phyloP scores from a whole-genome alignment of 176 grass and related monocot genomes.

The Eleusine coracana region DNA sequence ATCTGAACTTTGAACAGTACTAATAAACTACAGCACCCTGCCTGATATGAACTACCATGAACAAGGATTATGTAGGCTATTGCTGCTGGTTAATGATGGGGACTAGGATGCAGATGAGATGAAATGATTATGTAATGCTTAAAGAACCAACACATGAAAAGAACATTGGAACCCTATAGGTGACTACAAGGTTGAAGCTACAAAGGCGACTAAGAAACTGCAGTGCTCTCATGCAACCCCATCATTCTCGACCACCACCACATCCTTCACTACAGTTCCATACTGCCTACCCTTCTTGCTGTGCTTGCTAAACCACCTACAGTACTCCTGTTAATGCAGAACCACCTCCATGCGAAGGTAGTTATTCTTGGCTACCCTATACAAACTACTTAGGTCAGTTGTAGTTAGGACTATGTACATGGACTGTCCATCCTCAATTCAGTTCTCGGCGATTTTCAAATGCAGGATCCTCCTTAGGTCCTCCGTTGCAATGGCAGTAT shows the following conservation, averaged over 20 bases:
- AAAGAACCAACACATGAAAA: conserved; percentile 34
- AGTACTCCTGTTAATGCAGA: conserved; percentile 30
- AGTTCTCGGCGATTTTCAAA: conserved; percentile 54
- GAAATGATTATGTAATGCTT: conserved; percentile 36
- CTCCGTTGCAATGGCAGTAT: conserved; percentile 64
- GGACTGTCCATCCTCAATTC: conserved; percentile 5
- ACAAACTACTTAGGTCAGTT: conserved; percentile 46
- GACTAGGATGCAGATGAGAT: conserved; percentile 37
- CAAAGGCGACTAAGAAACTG: conserved; percentile 38
- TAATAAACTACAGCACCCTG: conserved; percentile 25
- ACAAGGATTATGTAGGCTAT: conserved; percentile 35
- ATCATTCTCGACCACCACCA: conserved; percentile 24
- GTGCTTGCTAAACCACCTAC: conserved; percentile 38
- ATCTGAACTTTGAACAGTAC: conserved; percentile 32
- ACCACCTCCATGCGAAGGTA: conserved; percentile 1
- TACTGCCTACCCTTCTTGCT: conserved; percentile 13
- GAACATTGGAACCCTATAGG: not conserved
- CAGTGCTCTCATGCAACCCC: conserved; percentile 15
- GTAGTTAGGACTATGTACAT: conserved; percentile 48
- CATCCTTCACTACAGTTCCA: conserved; percentile 40
- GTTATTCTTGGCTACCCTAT: conserved; percentile 40
- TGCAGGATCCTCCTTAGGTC: conserved; percentile 92
- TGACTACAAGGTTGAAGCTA: conserved; percentile 53
- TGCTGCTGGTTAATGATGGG: conserved; percentile 24
- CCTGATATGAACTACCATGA: conserved; percentile 39